Percentiles rank a stretch among this genome's conserved stretches.
Conservation (phyloP, 495 filamentous ascomycete genomes). For the Rhizodiscina lignyota region DNA sequence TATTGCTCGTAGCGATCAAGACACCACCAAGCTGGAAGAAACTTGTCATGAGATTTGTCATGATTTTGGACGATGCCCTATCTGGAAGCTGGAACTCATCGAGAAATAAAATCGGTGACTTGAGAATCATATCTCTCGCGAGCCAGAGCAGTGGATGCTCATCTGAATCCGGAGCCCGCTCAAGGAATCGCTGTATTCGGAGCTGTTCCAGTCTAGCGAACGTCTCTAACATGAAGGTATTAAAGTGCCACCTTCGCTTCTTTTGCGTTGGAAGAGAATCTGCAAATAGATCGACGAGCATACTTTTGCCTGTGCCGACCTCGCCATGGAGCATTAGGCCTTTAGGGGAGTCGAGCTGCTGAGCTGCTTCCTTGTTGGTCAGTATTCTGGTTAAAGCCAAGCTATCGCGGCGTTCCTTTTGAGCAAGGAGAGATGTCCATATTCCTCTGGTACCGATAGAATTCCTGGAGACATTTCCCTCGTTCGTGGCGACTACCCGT, state of each 20-base stretch:
- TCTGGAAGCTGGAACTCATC: conserved; percentile 65
- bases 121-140: conserved; percentile 48
- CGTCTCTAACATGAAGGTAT: conserved; percentile 58
- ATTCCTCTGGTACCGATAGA: conserved; percentile 10
- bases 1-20: conserved; percentile 53
- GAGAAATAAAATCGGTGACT: conserved; percentile 51
- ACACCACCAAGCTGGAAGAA: conserved; percentile 64
- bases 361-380: conserved; percentile 43
- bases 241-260: conserved; percentile 59
- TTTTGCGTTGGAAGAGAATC: conserved; percentile 46
- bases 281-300: conserved; percentile 53
- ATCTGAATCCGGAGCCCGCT: conserved; percentile 13
- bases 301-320: conserved; percentile 55
- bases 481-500: conserved; percentile 20
- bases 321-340: conserved; percentile 54
- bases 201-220: conserved; percentile 44
- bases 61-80: conserved; percentile 47
- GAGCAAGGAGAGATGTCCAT: conserved; percentile 20
- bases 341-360: conserved; percentile 42
- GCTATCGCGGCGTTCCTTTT: conserved; percentile 27
- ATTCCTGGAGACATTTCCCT: conserved; percentile 2
- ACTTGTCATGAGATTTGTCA: conserved; percentile 51
- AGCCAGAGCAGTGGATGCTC: conserved; percentile 49
- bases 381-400: conserved; percentile 42
- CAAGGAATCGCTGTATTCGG: conserved; percentile 4